phyloP scores from a whole-genome alignment of 441 rosid species.

The Macaranga tanarius region DNA sequence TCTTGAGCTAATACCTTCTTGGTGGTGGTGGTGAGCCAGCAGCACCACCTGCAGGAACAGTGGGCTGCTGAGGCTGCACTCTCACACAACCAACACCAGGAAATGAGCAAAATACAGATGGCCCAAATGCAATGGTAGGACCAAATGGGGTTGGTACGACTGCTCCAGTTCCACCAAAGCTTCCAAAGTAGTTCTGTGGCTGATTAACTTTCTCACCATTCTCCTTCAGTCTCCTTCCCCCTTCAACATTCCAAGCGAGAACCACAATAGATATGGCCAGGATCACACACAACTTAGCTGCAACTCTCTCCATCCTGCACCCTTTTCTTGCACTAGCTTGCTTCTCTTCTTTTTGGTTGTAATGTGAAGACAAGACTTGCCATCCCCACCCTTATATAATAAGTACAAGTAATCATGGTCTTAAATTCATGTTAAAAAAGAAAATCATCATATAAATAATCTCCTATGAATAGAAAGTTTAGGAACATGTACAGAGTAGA shows the following conservation, averaged over 20 bases:
- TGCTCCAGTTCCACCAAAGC: slow-evolving; percentile 30
- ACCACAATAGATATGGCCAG: slow-evolving; percentile 18
- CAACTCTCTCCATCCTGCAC: slow-evolving; percentile 15
- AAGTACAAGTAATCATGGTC: not conserved
- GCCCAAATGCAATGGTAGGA: slow-evolving; percentile 29
- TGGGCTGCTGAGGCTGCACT: slow-evolving; percentile 27
- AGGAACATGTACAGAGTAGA: not conserved
- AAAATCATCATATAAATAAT: no score
- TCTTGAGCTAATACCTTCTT: not conserved
- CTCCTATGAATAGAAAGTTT: no score
- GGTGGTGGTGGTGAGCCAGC: slow-evolving; percentile 21
- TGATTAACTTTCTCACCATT: slow-evolving; percentile 22
- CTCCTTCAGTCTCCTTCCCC: slow-evolving; percentile 21
- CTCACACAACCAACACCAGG: slow-evolving; percentile 36
- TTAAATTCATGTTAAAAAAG: no score
- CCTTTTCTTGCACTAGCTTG: not conserved
- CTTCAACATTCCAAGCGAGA: slow-evolving; percentile 18
- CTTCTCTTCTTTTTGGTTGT: not conserved
- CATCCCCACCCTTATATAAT: not conserved
- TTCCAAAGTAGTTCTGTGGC: slow-evolving; percentile 32
- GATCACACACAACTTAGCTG: slow-evolving; percentile 21
- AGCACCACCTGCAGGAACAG: slow-evolving; percentile 23
- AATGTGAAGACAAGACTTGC: no score
- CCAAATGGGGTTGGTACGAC: slow-evolving; percentile 34
- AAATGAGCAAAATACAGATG: slow-evolving; percentile 31